Conservation (phyloP, 345 rosid species). For the Theobroma cacao region DNA sequence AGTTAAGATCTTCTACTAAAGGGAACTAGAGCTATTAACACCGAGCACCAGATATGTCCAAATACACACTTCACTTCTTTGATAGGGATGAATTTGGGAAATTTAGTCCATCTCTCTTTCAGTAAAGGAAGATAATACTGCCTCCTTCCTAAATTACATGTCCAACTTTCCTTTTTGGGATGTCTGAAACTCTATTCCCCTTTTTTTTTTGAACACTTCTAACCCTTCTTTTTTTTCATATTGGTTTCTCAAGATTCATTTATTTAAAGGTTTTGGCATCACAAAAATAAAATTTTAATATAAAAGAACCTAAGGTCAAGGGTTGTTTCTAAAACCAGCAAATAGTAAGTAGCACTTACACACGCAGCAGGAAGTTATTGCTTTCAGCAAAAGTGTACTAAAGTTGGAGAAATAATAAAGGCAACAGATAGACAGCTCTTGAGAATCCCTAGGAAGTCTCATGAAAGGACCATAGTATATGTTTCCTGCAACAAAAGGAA, state of each 20-base stretch:
- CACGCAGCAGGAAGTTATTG: conserved; percentile 65
- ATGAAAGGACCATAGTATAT: conserved; percentile 65
- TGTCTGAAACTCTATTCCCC: background rate
- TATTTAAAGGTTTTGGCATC: background rate
- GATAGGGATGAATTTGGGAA: background rate
- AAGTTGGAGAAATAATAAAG: conserved; percentile 63
- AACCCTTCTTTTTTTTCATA: background rate
- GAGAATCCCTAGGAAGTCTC: conserved; percentile 58
- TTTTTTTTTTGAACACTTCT: background rate
- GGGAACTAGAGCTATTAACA: background rate
- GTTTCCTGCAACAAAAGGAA: conserved; percentile 42
- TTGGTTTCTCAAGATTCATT: background rate
- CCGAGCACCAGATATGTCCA: background rate
- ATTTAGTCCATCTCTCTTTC: background rate
- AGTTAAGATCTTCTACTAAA: background rate
- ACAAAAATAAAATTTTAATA: background rate
- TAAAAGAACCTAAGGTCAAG: background rate
- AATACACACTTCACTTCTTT: background rate
- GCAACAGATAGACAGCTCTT: conserved; percentile 61
- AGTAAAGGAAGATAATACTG: background rate
- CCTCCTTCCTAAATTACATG: background rate
- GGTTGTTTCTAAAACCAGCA: background rate
- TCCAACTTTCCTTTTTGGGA: background rate
- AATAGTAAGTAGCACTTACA: conserved; percentile 36
- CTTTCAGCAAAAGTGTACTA: conserved; percentile 47